Percentiles rank a stretch among this genome's conserved stretches.
Evolutionary conservation across 352 stramenopile genomes (phyloP).

Genomic region (Globisporangium polare): DNA sequence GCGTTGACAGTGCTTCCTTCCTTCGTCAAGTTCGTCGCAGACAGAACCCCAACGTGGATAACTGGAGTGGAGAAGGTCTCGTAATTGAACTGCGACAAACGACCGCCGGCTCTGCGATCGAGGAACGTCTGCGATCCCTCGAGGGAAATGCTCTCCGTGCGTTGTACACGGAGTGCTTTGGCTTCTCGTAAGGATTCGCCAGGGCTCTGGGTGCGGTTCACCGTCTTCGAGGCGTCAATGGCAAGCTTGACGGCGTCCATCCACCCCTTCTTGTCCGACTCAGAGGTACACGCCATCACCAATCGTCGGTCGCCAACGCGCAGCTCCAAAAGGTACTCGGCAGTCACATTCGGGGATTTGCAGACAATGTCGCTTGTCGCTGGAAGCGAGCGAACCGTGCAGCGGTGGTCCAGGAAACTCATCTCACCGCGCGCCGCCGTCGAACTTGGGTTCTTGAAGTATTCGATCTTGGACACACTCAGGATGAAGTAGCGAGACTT

Average conservation of each 20-base stretch:
- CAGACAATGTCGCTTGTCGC: constrained; percentile 61
- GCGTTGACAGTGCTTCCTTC: constrained; percentile 71
- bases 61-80: constrained; percentile 78
- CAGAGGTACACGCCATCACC: constrained; percentile 82
- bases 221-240: constrained; percentile 81
- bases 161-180: constrained; percentile 57
- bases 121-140: constrained; percentile 57
- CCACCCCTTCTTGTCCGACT: constrained; percentile 83
- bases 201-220: constrained; percentile 57
- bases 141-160: constrained; percentile 59
- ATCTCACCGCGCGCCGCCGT: constrained; percentile 72
- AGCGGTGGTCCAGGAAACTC: constrained; percentile 76
- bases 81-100: constrained; percentile 85
- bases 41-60: constrained; percentile 75
- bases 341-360: constrained; percentile 67
- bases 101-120: constrained; percentile 57
- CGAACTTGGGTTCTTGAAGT: constrained; percentile 80
- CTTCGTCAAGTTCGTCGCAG: constrained; percentile 78
- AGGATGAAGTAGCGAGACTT: constrained; percentile 88
- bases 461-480: constrained; percentile 83
- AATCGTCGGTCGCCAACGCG: constrained; percentile 72
- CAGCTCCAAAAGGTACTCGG: constrained; percentile 68
- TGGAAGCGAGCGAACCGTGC: constrained; percentile 70
- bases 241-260: constrained; percentile 85
- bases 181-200: constrained; percentile 48